These are phyloP conservation scores for Aspergillus conjunctus DNA, from an alignment of 495 filamentous ascomycete genomes.

Conservation along the genomic window DNA sequence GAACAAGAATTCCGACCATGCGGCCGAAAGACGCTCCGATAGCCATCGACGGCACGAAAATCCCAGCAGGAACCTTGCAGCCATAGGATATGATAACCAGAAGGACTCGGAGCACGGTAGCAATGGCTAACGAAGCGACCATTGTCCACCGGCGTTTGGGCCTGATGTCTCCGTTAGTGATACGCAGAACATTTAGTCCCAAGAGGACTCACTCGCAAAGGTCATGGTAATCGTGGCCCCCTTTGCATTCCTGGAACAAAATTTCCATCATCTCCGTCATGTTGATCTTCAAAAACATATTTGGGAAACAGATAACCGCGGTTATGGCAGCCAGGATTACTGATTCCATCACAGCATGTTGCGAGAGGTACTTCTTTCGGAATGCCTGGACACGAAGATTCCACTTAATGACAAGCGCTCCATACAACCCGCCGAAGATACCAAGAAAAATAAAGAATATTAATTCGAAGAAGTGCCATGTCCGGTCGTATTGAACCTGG, in stretches of 20 bases:
- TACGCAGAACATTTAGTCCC: neutral
- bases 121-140: constrained; percentile 75
- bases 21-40: constrained; percentile 92
- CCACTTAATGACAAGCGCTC: constrained; percentile 98
- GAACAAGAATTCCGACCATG: constrained; percentile 91
- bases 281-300: constrained; percentile 93
- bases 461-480: constrained; percentile 97
- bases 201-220: constrained; percentile 71
- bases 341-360: constrained; percentile 86
- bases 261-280: constrained; percentile 99
- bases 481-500: constrained; percentile 92
- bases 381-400: constrained; percentile 90
- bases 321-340: constrained; percentile 80
- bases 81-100: constrained; percentile 97
- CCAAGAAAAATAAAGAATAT: constrained; percentile 91
- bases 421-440: constrained; percentile 92
- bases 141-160: constrained; percentile 71
- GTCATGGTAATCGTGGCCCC: constrained; percentile 85
- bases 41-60: constrained; percentile 98
- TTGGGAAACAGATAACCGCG: constrained; percentile 91
- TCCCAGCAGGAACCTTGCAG: constrained; percentile 96
- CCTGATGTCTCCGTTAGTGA: constrained; percentile 39
- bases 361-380: constrained; percentile 86
- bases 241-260: constrained; percentile 92
- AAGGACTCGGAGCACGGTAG: constrained; percentile 77